Conservation (phyloP, 176 grass and related monocot species). For the Lolium rigidum region DNA sequence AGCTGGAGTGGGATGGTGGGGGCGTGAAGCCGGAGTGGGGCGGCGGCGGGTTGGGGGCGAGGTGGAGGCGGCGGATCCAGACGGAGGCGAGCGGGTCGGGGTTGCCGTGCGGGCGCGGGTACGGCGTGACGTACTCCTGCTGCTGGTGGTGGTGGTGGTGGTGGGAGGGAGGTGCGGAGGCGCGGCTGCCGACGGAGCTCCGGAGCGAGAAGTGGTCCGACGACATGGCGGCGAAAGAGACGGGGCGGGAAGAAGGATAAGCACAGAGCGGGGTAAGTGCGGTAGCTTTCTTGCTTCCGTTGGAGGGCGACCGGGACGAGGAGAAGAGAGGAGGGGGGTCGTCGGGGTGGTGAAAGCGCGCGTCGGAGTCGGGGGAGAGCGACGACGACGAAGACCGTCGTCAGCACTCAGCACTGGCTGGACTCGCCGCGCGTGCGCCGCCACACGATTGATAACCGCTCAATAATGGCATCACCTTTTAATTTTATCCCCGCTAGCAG, state of each 20-base stretch:
- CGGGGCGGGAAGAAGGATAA: background rate
- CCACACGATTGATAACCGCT: background rate
- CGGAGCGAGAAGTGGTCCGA: conserved; percentile 38
- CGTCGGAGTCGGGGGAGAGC: background rate
- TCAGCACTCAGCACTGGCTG: background rate
- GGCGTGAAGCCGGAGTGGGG: background rate
- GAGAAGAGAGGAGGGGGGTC: background rate
- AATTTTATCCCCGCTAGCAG: too few species aligned
- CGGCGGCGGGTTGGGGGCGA: conserved; percentile 17
- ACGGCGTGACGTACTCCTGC: conserved; percentile 1
- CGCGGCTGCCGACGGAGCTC: conserved; percentile 43
- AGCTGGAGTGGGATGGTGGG: background rate
- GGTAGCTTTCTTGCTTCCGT: background rate
- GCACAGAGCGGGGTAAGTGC: background rate
- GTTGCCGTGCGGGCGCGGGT: background rate
- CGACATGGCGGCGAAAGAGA: conserved; percentile 37
- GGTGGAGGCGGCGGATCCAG: conserved; percentile 71
- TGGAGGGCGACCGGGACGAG: background rate
- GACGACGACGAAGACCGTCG: background rate
- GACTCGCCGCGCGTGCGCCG: background rate
- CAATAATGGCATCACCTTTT: background rate
- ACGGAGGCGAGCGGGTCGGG: conserved; percentile 54
- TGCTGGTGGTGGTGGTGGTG: background rate
- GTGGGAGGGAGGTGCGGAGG: conserved; percentile 13
- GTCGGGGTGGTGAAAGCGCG: background rate